Evolutionary conservation across 257 asterid species (phyloP).

Genomic region (Haberlea rhodopensis): DNA sequence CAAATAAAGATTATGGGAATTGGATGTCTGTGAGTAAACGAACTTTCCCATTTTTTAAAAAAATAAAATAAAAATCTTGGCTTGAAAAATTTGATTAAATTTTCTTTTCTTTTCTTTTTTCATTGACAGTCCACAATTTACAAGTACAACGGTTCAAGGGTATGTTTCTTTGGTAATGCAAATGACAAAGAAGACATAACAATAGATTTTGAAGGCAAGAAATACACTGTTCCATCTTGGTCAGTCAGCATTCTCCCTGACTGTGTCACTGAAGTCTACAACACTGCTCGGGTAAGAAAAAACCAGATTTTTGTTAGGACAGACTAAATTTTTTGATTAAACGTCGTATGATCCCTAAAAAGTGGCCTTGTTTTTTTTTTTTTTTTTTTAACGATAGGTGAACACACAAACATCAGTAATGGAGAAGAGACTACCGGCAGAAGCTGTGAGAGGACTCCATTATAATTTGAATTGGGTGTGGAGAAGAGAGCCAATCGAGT

Average conservation of each 20-base stretch:
- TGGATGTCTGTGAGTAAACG: conserved; percentile 27
- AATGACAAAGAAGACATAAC: conserved; percentile 16
- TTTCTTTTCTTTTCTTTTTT: not conserved
- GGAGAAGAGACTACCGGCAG: conserved; percentile 27
- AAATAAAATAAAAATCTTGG: not conserved
- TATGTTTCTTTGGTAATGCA: conserved; percentile 46
- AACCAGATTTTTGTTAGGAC: not conserved
- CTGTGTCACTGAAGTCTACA: conserved; percentile 35
- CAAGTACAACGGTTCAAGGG: conserved; percentile 28
- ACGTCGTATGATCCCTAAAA: not conserved
- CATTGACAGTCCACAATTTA: conserved; percentile 34
- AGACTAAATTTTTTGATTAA: no score
- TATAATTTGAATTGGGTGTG: conserved; percentile 35
- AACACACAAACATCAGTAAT: conserved; percentile 24
- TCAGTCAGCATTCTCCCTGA: conserved; percentile 49
- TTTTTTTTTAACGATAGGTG: conserved; percentile 20
- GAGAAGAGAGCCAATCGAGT: conserved; percentile 31
- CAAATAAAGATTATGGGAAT: conserved; percentile 26
- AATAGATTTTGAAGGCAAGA: conserved; percentile 35
- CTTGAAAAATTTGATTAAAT: not conserved
- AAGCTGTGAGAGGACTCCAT: conserved; percentile 14
- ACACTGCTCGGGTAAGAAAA: conserved; percentile 38
- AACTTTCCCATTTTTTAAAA: not conserved
- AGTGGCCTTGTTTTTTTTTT: not conserved
- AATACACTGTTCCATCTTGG: conserved; percentile 40